Percentiles rank a stretch among this genome's conserved stretches.
phyloP scores from a whole-genome alignment of 345 rosid genomes.

The Aquilaria yunnanensis region DNA sequence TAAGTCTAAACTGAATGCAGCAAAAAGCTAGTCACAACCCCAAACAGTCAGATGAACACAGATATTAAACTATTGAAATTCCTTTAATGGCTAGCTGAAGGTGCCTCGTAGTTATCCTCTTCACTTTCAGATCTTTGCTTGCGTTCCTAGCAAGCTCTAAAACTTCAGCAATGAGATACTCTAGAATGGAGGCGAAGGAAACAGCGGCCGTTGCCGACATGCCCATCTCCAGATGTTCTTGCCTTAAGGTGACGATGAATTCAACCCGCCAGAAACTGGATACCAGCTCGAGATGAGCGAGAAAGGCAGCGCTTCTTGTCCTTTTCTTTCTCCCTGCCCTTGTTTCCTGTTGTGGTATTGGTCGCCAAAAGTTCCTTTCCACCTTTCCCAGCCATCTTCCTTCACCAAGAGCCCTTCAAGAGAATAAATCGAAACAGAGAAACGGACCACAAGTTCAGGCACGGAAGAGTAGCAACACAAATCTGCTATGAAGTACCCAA shows the following conservation, averaged over 20 bases:
- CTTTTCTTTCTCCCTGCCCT: slow-evolving; percentile 69
- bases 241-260: slow-evolving; percentile 66
- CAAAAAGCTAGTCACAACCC: no score
- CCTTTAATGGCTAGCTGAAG: slow-evolving; percentile 49
- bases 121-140: slow-evolving; percentile 69
- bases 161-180: slow-evolving; percentile 72
- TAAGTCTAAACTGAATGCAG: no score
- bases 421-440: neutral
- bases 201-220: slow-evolving; percentile 82
- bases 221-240: slow-evolving; percentile 48
- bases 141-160: slow-evolving; percentile 74
- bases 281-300: slow-evolving; percentile 92
- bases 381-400: slow-evolving; percentile 86
- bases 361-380: slow-evolving; percentile 37
- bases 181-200: slow-evolving; percentile 60
- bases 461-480: neutral
- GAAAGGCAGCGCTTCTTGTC: slow-evolving; percentile 83
- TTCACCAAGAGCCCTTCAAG: slow-evolving; percentile 2
- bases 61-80: neutral
- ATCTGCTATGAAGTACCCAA: neutral
- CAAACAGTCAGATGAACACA: neutral
- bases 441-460: neutral
- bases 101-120: slow-evolving; percentile 60
- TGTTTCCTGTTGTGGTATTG: slow-evolving; percentile 77
- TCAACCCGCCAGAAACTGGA: slow-evolving; percentile 82